Percentiles rank a stretch among this genome's conserved stretches.
phyloP scores from a whole-genome alignment of 768 basidiomycete genomes.

The Rhizopogon roseolus region DNA sequence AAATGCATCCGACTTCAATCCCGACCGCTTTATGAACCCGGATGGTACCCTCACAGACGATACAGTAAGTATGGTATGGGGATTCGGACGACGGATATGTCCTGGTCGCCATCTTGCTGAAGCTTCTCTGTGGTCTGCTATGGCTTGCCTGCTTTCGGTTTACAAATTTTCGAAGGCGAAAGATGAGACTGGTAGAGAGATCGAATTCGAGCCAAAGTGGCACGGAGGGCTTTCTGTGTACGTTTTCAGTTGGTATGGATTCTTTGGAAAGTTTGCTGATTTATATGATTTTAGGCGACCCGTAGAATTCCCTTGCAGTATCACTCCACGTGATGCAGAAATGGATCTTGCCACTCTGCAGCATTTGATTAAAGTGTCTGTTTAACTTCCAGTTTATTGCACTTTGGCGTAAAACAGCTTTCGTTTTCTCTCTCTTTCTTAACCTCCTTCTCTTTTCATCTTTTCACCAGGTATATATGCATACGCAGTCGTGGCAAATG shows the following conservation, averaged over 20 bases:
- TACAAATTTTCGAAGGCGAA: constrained; percentile 4
- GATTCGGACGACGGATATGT: constrained; percentile 37
- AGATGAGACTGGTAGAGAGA: constrained; percentile 5
- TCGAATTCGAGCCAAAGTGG: not conserved
- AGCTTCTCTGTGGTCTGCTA: constrained; percentile 23
- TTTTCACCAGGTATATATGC: too few relatives aligned
- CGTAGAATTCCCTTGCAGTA: constrained; percentile 8
- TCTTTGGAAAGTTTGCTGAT: not conserved
- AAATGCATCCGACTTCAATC: constrained; percentile 31
- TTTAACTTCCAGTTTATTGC: not conserved
- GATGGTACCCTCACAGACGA: constrained; percentile 1
- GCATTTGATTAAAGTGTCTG: not conserved
- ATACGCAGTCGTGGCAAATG: constrained; percentile 26
- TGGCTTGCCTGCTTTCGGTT: constrained; percentile 1
- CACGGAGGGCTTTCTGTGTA: not conserved
- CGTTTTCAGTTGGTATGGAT: constrained; percentile 5
- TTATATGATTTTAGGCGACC: constrained; percentile 6
- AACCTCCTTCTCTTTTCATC: too few relatives aligned
- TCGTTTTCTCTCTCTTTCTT: too few relatives aligned
- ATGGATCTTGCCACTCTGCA: not conserved
- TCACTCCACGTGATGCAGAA: constrained; percentile 1
- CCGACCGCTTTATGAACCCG: constrained; percentile 26
- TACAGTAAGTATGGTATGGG: constrained; percentile 8
- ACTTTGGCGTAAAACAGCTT: too few relatives aligned
- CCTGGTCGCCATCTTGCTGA: constrained; percentile 32